A percentile compares a stretch with the other conserved stretches of the same genome.
Conservation (phyloP, 305 asterid species). For the Coffea humblotiana region DNA sequence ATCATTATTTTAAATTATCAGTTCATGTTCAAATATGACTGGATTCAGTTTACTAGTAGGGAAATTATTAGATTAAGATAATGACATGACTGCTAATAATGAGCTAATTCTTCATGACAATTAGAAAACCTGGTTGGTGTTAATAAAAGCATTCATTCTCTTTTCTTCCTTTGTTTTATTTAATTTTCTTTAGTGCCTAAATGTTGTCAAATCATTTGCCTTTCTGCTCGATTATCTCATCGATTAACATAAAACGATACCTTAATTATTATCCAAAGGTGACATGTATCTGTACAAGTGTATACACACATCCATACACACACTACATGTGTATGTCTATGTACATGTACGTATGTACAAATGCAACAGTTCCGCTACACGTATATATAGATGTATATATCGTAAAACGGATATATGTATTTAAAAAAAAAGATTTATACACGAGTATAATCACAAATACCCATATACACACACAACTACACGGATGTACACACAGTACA, state of each 20-base stretch:
- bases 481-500: neutral
- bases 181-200: too few relatives aligned
- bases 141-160: neutral
- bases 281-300: neutral
- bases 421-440: neutral
- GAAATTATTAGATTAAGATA: neutral
- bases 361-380: neutral
- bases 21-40: neutral
- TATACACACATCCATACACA: too few relatives aligned
- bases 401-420: neutral
- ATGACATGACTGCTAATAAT: neutral
- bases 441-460: neutral
- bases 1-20: neutral
- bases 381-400: too few relatives aligned
- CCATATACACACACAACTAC: neutral
- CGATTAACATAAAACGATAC: neutral
- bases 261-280: neutral
- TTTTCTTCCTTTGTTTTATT: too few relatives aligned
- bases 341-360: neutral
- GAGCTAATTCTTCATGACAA: neutral
- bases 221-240: neutral
- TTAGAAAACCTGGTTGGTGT: neutral
- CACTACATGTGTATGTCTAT: too few relatives aligned
- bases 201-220: neutral
- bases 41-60: neutral